These are phyloP conservation scores for Chalciporus pseudorubinellus DNA, from an alignment of 768 basidiomycete species.

Conservation along the genomic window DNA sequence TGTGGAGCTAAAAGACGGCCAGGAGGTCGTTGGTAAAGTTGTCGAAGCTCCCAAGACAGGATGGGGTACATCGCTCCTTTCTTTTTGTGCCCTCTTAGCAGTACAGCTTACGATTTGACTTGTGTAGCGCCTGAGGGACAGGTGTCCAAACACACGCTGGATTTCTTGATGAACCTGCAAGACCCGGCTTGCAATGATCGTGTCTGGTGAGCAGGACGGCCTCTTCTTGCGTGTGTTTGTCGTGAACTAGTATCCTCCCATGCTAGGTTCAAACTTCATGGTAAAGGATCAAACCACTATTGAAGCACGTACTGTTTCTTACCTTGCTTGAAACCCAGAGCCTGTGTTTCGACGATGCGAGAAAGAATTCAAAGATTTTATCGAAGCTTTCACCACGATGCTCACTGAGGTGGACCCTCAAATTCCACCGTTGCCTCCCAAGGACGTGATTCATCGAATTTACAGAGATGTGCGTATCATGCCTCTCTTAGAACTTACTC, in stretches of 20 bases:
- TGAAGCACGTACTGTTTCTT: not conserved
- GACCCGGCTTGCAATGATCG: conserved; percentile 82
- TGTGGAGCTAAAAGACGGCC: conserved; percentile 55
- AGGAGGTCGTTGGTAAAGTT: conserved; percentile 70
- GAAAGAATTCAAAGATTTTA: conserved; percentile 85
- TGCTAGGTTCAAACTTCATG: conserved; percentile 81
- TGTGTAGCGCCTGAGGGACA: conserved; percentile 73
- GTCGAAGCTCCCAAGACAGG: conserved; percentile 82
- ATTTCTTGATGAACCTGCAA: conserved; percentile 69
- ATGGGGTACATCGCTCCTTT: conserved; percentile 45
- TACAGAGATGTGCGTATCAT: conserved; percentile 70
- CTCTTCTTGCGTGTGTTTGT: not conserved
- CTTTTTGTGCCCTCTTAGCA: not conserved
- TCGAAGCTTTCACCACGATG: conserved; percentile 65
- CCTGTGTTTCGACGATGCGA: conserved; percentile 54
- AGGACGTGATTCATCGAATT: conserved; percentile 89
- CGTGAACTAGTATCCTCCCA: not conserved
- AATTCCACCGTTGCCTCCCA: conserved; percentile 84
- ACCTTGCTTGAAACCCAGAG: conserved; percentile 15
- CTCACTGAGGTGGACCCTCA: conserved; percentile 75
- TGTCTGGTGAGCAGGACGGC: conserved; percentile 54
- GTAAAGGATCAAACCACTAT: conserved; percentile 32
- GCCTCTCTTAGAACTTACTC: conserved; percentile 2
- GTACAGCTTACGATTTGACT: not conserved
- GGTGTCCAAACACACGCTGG: conserved; percentile 81